These are phyloP conservation scores for Lasiosphaeria ovina DNA, from an alignment of 495 filamentous ascomycete species.

Conservation along the genomic window DNA sequence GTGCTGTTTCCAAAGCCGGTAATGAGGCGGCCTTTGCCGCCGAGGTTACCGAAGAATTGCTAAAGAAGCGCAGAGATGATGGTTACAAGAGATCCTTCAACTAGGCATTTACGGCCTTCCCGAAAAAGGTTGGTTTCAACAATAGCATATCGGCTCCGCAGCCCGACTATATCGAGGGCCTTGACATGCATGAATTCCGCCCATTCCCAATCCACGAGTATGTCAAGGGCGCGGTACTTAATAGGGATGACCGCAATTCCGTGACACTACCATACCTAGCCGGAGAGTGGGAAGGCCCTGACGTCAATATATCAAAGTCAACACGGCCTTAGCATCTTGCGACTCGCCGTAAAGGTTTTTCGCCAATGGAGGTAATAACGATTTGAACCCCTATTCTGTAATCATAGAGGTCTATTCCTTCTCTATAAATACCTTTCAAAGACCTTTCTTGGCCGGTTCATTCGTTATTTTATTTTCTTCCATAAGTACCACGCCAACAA, in stretches of 20 bases:
- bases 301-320: slow-evolving; percentile 20
- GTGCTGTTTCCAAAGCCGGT: slow-evolving; percentile 16
- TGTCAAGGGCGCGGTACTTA: slow-evolving; percentile 24
- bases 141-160: slow-evolving; percentile 27
- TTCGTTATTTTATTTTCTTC: too few relatives aligned
- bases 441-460: too few relatives aligned
- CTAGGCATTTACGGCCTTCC: slow-evolving; percentile 22
- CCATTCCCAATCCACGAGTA: slow-evolving; percentile 26
- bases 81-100: slow-evolving; percentile 19
- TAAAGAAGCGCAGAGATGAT: slow-evolving; percentile 21
- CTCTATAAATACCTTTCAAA: too few relatives aligned
- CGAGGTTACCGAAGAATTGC: slow-evolving; percentile 12
- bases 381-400: too few relatives aligned
- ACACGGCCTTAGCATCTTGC: too few relatives aligned
- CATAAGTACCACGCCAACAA: too few relatives aligned
- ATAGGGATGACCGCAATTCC: slow-evolving; percentile 23
- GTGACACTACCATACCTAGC: slow-evolving; percentile 26
- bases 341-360: too few relatives aligned
- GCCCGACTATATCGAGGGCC: slow-evolving; percentile 29
- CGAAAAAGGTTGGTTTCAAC: slow-evolving; percentile 25
- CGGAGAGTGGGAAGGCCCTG: slow-evolving; percentile 28
- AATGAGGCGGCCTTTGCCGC: slow-evolving; percentile 25
- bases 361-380: too few relatives aligned
- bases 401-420: too few relatives aligned
- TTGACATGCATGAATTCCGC: slow-evolving; percentile 18